A percentile compares a stretch with the other conserved stretches of the same genome.
phyloP scores from a whole-genome alignment of 1,139 yeast genomes.

The Trichomonascaceae sp. region DNA sequence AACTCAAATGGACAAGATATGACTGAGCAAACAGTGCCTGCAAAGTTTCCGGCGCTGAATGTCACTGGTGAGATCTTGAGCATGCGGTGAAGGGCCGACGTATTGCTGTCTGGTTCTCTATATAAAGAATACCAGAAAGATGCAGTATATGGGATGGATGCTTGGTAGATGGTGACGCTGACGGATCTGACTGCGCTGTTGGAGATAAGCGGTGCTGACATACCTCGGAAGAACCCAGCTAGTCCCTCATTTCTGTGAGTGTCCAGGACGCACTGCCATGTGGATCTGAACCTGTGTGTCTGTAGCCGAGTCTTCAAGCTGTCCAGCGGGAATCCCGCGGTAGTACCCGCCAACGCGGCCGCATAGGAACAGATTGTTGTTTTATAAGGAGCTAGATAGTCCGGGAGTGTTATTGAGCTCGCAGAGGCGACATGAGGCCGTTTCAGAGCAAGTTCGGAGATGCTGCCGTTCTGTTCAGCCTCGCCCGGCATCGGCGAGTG shows the following conservation, averaged over 20 bases:
- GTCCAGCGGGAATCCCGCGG: constrained; percentile 74
- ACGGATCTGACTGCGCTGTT: constrained; percentile 17
- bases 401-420: constrained; percentile 43
- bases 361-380: constrained; percentile 46
- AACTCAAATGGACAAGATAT: constrained; percentile 82
- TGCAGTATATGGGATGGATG: constrained; percentile 34
- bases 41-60: constrained; percentile 47
- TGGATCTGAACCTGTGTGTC: constrained; percentile 51
- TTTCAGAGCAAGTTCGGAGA: background rate
- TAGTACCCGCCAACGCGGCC: constrained; percentile 54
- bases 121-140: constrained; percentile 14
- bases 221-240: constrained; percentile 54
- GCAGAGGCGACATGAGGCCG: background rate
- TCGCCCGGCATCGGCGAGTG: too few relatives aligned
- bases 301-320: constrained; percentile 79
- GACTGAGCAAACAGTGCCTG: constrained; percentile 53
- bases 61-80: constrained; percentile 52
- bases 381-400: constrained; percentile 38
- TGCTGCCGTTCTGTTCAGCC: too few relatives aligned
- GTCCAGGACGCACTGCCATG: constrained; percentile 43
- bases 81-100: constrained; percentile 17
- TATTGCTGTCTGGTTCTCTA: constrained; percentile 9
- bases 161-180: constrained; percentile 54
- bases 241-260: constrained; percentile 55
- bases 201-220: constrained; percentile 17